These are phyloP conservation scores for Ophiostoma himal-ulmi DNA, from an alignment of 2,329 filamentous ascomycete genomes.

Conservation along the genomic window DNA sequence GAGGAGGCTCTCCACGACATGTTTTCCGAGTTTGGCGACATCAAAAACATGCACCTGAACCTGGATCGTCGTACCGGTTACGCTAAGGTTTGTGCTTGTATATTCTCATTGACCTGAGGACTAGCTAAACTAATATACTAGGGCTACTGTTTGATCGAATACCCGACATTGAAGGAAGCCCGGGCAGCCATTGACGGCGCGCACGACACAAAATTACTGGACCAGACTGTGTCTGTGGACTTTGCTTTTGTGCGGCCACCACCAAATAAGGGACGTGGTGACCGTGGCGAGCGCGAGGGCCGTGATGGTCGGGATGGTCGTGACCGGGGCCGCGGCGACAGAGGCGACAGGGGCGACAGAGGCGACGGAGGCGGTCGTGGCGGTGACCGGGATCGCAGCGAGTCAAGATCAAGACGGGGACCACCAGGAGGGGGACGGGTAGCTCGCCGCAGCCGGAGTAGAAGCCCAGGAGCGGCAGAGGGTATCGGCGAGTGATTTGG, in stretches of 20 bases:
- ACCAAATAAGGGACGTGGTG: constrained; percentile 48
- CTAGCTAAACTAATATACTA: constrained; percentile 33
- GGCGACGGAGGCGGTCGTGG: constrained; percentile 9
- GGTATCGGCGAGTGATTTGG: constrained; percentile 20
- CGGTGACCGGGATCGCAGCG: constrained; percentile 14
- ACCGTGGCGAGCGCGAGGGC: constrained; percentile 37
- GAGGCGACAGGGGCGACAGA: constrained; percentile 10
- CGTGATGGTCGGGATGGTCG: constrained; percentile 34
- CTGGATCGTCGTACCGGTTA: constrained; percentile 77
- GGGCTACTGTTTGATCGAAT: constrained; percentile 84
- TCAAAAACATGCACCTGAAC: constrained; percentile 81
- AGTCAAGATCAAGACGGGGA: constrained; percentile 20
- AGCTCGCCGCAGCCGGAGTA: constrained; percentile 40
- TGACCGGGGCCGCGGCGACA: constrained; percentile 15
- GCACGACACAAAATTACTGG: constrained; percentile 70
- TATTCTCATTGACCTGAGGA: neutral
- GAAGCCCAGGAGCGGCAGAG: constrained; percentile 41
- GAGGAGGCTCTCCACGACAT: constrained; percentile 77
- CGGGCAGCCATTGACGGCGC: constrained; percentile 75
- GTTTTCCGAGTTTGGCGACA: constrained; percentile 79
- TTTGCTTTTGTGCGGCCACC: constrained; percentile 81
- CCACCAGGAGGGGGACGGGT: constrained; percentile 32
- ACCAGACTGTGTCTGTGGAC: constrained; percentile 75
- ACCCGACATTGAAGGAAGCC: constrained; percentile 70
- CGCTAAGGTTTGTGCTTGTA: constrained; percentile 59